phyloP scores from a whole-genome alignment of 805 yeast genomes.

The Lachancea cidri region DNA sequence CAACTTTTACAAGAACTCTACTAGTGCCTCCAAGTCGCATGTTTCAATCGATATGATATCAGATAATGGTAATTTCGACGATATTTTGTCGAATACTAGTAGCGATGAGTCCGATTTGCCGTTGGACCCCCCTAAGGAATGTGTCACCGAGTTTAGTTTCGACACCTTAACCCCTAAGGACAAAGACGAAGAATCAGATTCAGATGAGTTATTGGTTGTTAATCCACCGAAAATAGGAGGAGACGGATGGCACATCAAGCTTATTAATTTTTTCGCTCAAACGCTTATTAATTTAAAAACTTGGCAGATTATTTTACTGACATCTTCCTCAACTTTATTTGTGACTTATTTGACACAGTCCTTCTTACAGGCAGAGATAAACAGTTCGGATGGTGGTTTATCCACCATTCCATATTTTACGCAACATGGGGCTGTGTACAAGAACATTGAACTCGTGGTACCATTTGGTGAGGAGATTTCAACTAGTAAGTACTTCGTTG shows the following conservation, averaged over 20 bases:
- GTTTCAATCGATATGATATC: conserved; percentile 6
- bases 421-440: conserved; percentile 6
- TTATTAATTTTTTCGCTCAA: neutral
- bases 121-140: conserved; percentile 1
- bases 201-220: neutral
- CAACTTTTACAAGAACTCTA: conserved; percentile 4
- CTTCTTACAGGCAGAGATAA: neutral
- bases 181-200: neutral
- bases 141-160: conserved; percentile 5
- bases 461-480: conserved; percentile 4
- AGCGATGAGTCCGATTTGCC: conserved; percentile 8
- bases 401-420: conserved; percentile 8
- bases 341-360: conserved; percentile 3
- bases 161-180: conserved; percentile 3
- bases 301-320: conserved; percentile 9
- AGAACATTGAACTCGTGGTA: conserved; percentile 4
- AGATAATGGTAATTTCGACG: conserved; percentile 9
- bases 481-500: conserved; percentile 6
- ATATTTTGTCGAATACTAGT: conserved; percentile 9
- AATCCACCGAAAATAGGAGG: neutral
- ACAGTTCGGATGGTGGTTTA: neutral
- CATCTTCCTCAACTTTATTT: conserved; percentile 8
- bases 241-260: neutral
- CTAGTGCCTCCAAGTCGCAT: neutral
- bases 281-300: conserved; percentile 4